Evolutionary conservation across 805 yeast species (phyloP).

Genomic region (Candida manassasensis): DNA sequence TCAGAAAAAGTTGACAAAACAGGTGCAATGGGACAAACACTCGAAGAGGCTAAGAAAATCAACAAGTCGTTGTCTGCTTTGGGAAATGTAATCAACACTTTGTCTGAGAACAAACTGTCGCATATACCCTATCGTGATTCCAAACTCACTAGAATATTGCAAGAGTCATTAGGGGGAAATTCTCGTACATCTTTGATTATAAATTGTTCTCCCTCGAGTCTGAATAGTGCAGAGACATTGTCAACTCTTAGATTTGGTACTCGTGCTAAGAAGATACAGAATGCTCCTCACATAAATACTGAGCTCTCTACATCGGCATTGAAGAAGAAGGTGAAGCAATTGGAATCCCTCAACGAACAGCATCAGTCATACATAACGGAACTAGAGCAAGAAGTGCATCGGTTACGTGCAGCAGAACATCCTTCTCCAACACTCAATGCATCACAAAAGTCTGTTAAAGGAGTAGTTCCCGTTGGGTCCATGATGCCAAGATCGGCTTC

Average conservation of each 20-base stretch:
- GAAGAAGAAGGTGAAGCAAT: constrained; percentile 32
- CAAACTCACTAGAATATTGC: constrained; percentile 67
- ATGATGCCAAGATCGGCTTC: constrained; percentile 1
- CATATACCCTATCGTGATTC: constrained; percentile 88
- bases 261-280: constrained; percentile 76
- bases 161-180: constrained; percentile 81
- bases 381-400: constrained; percentile 38
- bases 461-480: background rate
- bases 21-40: constrained; percentile 65
- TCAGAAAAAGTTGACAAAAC: constrained; percentile 76
- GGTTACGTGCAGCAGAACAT: background rate
- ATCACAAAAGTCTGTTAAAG: background rate
- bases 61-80: constrained; percentile 73
- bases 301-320: constrained; percentile 51
- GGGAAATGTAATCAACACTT: constrained; percentile 75
- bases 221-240: constrained; percentile 70
- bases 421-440: background rate
- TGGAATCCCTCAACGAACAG: constrained; percentile 29
- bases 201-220: constrained; percentile 77
- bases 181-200: constrained; percentile 86
- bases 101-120: constrained; percentile 62
- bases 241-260: constrained; percentile 86
- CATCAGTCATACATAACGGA: constrained; percentile 29
- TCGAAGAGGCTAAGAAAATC: constrained; percentile 82
- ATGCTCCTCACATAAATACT: constrained; percentile 58